These are phyloP conservation scores for Inga leiocalycina DNA, from an alignment of 306 rosid species.

Conservation along the genomic window DNA sequence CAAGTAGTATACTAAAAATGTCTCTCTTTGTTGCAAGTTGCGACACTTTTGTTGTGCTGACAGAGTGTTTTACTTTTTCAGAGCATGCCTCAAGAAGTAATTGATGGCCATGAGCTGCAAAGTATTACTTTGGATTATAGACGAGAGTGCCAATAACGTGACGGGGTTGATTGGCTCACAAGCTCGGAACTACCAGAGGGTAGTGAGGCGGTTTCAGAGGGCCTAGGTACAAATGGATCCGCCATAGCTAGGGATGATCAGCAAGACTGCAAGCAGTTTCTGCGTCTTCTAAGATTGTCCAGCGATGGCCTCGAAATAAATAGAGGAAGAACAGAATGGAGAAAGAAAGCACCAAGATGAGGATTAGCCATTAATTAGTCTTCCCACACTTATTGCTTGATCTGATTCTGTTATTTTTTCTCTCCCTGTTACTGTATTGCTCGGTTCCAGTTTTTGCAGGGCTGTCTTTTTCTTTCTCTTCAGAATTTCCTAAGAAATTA, in stretches of 20 bases:
- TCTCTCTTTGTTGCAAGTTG: neutral
- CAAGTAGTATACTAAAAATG: neutral
- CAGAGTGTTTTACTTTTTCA: conserved; percentile 35
- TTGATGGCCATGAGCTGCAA: conserved; percentile 78
- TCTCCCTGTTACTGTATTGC: neutral
- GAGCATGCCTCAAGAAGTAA: conserved; percentile 96
- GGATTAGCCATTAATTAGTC: neutral
- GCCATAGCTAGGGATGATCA: conserved; percentile 33
- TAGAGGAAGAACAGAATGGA: conserved; percentile 89
- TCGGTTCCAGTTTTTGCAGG: conserved; percentile 12
- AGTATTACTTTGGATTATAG: conserved; percentile 93
- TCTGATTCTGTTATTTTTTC: conserved; percentile 12
- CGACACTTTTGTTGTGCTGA: conserved; percentile 8
- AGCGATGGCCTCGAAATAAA: conserved; percentile 79
- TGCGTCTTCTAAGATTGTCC: conserved; percentile 78
- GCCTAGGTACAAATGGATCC: conserved; percentile 65
- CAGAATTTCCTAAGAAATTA: neutral
- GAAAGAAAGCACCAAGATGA: conserved; percentile 82
- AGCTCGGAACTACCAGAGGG: conserved; percentile 55
- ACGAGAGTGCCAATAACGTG: conserved; percentile 83
- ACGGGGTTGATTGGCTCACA: conserved; percentile 81
- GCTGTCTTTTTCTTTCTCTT: neutral
- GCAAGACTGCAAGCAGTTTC: conserved; percentile 58
- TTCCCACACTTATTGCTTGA: neutral
- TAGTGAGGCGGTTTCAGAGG: conserved; percentile 41